Evolutionary conservation across 345 rosid genomes (phyloP), one percentile per base, ranked within the genome.

Genomic region (Corchorus olitorius): DNA sequence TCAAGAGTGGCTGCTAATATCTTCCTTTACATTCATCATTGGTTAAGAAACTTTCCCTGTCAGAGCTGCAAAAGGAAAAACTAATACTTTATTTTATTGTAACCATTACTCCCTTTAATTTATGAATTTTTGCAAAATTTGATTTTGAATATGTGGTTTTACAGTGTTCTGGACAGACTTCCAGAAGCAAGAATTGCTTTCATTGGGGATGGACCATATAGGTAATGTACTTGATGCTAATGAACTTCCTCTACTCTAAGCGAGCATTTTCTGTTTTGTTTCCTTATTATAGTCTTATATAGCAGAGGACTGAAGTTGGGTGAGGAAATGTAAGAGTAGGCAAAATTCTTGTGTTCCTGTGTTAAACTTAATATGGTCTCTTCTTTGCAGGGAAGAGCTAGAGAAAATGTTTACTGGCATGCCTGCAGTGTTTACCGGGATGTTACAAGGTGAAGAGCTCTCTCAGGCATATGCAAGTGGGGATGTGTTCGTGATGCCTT

Each of bases 401-500:
- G 97, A 96, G 77, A 87, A 90, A 84, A 73, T 93, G 85, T 93
- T 96, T 69, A 2, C 85, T 6, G 95, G 94, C 75, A 92, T 89
- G 95, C 97, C 98, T 35, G 97, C 89, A 9, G 93, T 96, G 19
- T 96, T 96, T 80, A 96, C 99, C 0, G 99, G 98, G 65, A 96
- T 86, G 97, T 76, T 96, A 66, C 90, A 77, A 78, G 98, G 97
- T 5, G 97, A 93, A 70, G 99, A 92, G 85, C 94, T 96, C 48
- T 96, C 99, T 35, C 92, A 92, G 82, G 99, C 98, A 16, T 96
- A 93, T 77, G 98, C 99, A 8, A 96, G 99, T 50, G 99, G 98
- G 20, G 99, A 96, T 77, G 92, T 93, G 65, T 96, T 96, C 65
- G 86, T 87, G 80, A 96, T 93, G 97, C 99, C 99, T 56, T 96